Evolutionary conservation across 2,329 filamentous ascomycete genomes (phyloP).

Genomic region (Lizonia empirigonia): DNA sequence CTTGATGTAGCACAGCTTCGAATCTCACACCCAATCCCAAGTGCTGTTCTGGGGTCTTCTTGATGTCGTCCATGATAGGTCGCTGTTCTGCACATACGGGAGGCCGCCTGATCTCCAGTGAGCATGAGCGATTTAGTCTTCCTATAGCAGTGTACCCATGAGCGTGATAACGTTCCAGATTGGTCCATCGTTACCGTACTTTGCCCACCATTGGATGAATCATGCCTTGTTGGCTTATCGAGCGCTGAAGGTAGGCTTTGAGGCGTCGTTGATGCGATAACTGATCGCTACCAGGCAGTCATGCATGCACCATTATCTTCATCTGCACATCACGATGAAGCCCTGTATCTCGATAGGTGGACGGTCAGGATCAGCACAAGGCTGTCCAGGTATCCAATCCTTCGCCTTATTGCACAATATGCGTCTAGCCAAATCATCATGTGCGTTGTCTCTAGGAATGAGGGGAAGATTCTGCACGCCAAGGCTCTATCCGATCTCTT

Average conservation of each 20-base stretch:
- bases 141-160: neutral
- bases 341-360: neutral
- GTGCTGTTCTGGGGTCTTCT: neutral
- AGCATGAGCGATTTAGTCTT: neutral
- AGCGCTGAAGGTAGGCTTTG: neutral
- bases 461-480: neutral
- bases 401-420: neutral
- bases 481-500: neutral
- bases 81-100: slow-evolving; percentile 1
- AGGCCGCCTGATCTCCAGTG: neutral
- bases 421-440: neutral
- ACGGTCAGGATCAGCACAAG: neutral
- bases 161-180: too few species aligned
- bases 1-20: neutral
- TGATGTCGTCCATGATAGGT: neutral
- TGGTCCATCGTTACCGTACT: too few species aligned
- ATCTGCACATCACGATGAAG: neutral
- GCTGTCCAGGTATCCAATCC: neutral
- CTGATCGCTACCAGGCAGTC: neutral
- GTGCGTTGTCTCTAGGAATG: neutral
- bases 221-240: neutral
- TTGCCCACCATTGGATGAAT: too few species aligned
- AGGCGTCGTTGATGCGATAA: too few species aligned
- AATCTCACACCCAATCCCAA: neutral
- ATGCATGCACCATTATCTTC: neutral